phyloP scores from a whole-genome alignment of 2,329 filamentous ascomycete genomes.

The Alternaria solani region DNA sequence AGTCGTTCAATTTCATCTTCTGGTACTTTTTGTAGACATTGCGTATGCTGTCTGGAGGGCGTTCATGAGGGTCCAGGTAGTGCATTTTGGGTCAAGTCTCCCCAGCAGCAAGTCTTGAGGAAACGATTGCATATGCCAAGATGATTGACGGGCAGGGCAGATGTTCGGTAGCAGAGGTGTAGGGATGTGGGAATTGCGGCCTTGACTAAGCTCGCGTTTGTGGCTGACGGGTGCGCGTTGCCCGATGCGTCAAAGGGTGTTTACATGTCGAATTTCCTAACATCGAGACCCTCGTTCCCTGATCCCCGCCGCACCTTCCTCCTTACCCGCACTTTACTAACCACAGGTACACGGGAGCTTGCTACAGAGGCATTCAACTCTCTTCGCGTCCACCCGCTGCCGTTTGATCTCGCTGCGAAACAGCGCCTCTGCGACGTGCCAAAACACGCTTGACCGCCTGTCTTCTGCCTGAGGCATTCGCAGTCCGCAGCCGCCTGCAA shows the following conservation, averaged over 20 bases:
- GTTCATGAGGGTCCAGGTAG: slow-evolving; percentile 75
- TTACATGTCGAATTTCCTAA: slow-evolving; percentile 36
- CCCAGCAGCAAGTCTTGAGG: neutral
- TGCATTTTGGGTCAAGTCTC: slow-evolving; percentile 24
- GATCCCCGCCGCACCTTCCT: slow-evolving; percentile 18
- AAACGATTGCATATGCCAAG: too few species aligned
- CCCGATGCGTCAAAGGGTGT: slow-evolving; percentile 29
- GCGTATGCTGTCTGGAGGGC: slow-evolving; percentile 75
- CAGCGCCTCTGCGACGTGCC: neutral
- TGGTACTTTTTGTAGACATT: slow-evolving; percentile 78
- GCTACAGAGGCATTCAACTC: neutral
- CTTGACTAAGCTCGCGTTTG: slow-evolving; percentile 34
- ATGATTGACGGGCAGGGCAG: too few species aligned
- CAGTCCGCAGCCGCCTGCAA: slow-evolving; percentile 51
- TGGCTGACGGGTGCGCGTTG: slow-evolving; percentile 29
- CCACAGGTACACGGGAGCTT: slow-evolving; percentile 28
- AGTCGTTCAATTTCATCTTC: slow-evolving; percentile 62
- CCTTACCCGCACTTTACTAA: slow-evolving; percentile 34
- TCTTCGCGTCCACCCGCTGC: neutral
- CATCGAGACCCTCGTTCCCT: slow-evolving; percentile 21
- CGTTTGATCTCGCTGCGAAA: slow-evolving; percentile 6
- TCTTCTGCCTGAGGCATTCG: slow-evolving; percentile 23
- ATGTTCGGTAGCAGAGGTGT: neutral
- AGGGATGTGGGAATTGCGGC: neutral
- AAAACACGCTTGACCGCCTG: slow-evolving; percentile 30